Percentiles rank a stretch among this genome's conserved stretches.
Conservation (phyloP, 208 protist genomes). For the Crithidia expoeki region DNA sequence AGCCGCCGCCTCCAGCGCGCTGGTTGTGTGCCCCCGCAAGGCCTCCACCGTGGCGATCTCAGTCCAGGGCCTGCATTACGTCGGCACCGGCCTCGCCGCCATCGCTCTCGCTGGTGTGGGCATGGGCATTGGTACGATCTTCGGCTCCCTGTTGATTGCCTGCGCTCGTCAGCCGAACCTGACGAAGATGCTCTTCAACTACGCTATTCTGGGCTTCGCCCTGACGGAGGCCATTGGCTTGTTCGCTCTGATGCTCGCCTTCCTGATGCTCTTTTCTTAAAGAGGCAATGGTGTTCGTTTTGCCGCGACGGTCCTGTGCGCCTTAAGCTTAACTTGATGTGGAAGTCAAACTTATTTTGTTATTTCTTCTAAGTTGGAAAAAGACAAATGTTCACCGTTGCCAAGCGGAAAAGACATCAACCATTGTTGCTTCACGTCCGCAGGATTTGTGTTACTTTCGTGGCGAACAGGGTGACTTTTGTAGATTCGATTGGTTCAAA, state of each 20-base stretch:
- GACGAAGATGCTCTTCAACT: conserved; percentile 93
- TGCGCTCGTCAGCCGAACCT: conserved; percentile 91
- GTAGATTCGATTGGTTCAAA: conserved; percentile 4
- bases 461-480: conserved; percentile 5
- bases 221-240: conserved; percentile 92
- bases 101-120: conserved; percentile 91
- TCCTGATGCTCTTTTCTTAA: conserved; percentile 95
- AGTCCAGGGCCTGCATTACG: conserved; percentile 91
- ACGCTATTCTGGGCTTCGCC: conserved; percentile 93
- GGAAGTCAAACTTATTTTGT: too few species aligned
- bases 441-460: neutral
- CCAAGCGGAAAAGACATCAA: neutral
- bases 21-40: conserved; percentile 51
- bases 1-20: conserved; percentile 40
- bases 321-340: neutral
- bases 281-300: conserved; percentile 3
- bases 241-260: conserved; percentile 92
- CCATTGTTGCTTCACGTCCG: neutral
- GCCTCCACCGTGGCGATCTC: conserved; percentile 89
- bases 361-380: too few species aligned
- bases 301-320: conserved; percentile 2
- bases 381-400: neutral
- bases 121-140: conserved; percentile 92
- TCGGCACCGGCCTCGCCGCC: conserved; percentile 89
- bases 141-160: conserved; percentile 83